Evolutionary conservation across 163 green algal genomes (phyloP), one percentile per base, ranked within the genome.

Genomic region (Scenedesmus sp.): DNA sequence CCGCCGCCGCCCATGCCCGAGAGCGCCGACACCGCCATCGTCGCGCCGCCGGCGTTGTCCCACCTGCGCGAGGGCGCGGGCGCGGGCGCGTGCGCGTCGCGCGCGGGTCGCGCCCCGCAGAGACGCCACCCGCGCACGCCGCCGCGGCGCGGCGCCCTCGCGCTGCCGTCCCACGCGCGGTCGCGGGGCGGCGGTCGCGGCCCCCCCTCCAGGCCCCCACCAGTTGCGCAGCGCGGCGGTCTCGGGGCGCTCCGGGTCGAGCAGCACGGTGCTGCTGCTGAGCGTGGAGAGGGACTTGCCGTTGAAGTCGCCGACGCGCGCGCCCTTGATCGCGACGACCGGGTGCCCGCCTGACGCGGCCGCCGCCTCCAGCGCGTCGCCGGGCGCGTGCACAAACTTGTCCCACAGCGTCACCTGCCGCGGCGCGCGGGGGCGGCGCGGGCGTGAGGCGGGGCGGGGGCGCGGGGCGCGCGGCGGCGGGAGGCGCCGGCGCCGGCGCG

Each of bases 221-320:
- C 96, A 99, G 60, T 79, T 31, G 2, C 87, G 78, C 50, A 99
- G 81, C 10, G 75, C n/a, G 13, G 73, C 42, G 2, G 92, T 88
- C 67, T 97, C 88, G 0, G 89, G 87, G 10, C 94, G 69, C 62
- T 95, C 86, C 0, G 94, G 94, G 63, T 98, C 89, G 1, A 98
- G 63, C 18, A 88, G 26, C 2, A 99, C 53, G 0, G 63, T 70
- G 50, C 84, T 93, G 51, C 83, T 89, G 56, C 70, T 82, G n/a
- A 98, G 80, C 3, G 92, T 97, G 60, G 85, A 90, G 42, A 99
- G 83, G 28, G 84, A 97, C 72, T 94, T 95, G 64, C 96, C 96
- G 74, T 97, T 97, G 87, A 95, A 99, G 73, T 99, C 95, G 0
- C 96, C 95, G 13, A 99, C 87, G 3, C 94, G 86, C 1, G 79